Base-by-base conservation (phyloP, 23 red algal genomes). In the Gracilaria gracilis region DNA sequence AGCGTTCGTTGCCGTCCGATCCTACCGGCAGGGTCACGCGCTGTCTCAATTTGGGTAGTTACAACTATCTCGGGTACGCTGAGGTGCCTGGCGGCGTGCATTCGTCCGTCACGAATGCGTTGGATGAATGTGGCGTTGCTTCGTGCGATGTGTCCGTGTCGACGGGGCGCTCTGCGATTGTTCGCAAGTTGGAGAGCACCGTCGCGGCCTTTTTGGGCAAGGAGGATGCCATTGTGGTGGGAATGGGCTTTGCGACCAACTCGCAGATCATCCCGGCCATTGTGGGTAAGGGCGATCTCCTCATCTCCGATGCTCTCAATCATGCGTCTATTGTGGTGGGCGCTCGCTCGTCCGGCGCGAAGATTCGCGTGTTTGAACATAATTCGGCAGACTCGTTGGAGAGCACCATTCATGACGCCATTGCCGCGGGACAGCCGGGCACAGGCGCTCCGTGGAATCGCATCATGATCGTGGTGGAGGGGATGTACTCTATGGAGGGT, bases 401-500 rank as follows among this genome's bases (percentile, higher is more conserved):
- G 79, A 64, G 42, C 5, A 83, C 79, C 37, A 86, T 99, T 36
- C 84, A 91, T 14, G 74, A 87, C 19, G 81, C 94, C 24, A 96
- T 99, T 48, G 97, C 87, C 13, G 71, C 81, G 8, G 97, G 97
- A 4, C 93, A 99, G 74, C 97, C 97, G 44, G 32, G 49, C 13
- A 88, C 83, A 4, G 88, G 91, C 57, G 65, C 57, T 16, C 97
- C 94, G 40, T 99, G 97, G 97, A 90, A 76, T 40, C 92, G 89
- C 25, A 96, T 99, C 59, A 81, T 99, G 58, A 92, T 99, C 34
- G 85, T 99, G 7, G 94, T 99, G 8, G 97, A 99, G 76, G 97
- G 97, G 23, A 96, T 99, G 84, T 99, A 99, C 86, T 99, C 97
- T 21, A 99, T 99, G 97, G 97, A 99, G 81, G 97, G 97, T 23